Evolutionary conservation across 495 filamentous ascomycete genomes (phyloP).

Genomic region (Xylaria nigripes): DNA sequence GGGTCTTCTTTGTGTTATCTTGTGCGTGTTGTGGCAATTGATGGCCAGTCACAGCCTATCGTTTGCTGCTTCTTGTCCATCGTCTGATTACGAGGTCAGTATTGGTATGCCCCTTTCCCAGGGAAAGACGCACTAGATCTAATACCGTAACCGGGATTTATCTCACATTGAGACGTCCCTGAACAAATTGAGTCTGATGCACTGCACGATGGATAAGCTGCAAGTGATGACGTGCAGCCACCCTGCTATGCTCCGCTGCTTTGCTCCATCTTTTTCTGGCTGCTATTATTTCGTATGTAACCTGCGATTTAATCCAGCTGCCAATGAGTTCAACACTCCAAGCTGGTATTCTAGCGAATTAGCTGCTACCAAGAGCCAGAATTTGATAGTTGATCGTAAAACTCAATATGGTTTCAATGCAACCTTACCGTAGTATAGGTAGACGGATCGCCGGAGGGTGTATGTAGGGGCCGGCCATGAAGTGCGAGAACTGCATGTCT

Average conservation of each 20-base stretch:
- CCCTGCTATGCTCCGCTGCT: not conserved
- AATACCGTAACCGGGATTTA: constrained; percentile 5
- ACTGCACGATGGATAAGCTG: constrained; percentile 16
- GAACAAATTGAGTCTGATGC: constrained; percentile 21
- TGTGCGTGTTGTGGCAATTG: not conserved
- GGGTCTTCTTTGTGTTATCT: not conserved
- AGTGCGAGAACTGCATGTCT: not conserved
- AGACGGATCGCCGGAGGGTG: not conserved
- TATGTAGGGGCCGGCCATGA: not conserved
- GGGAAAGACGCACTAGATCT: not conserved
- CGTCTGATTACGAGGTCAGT: not conserved
- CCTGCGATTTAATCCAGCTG: not conserved
- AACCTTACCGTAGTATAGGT: not conserved
- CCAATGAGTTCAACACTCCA: not conserved
- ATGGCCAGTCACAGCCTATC: not conserved
- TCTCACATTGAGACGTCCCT: constrained; percentile 23
- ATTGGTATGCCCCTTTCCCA: not conserved
- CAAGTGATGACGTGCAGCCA: constrained; percentile 9
- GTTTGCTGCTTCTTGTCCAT: not conserved
- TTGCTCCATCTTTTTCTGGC: not conserved
- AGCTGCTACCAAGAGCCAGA: not conserved
- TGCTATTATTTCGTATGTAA: not conserved
- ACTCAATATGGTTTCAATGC: not conserved
- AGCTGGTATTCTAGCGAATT: not conserved
- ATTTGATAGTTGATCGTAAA: not conserved